Base-by-base conservation (phyloP, 73 alveolate genomes). In the Blepharisma japonicum region DNA sequence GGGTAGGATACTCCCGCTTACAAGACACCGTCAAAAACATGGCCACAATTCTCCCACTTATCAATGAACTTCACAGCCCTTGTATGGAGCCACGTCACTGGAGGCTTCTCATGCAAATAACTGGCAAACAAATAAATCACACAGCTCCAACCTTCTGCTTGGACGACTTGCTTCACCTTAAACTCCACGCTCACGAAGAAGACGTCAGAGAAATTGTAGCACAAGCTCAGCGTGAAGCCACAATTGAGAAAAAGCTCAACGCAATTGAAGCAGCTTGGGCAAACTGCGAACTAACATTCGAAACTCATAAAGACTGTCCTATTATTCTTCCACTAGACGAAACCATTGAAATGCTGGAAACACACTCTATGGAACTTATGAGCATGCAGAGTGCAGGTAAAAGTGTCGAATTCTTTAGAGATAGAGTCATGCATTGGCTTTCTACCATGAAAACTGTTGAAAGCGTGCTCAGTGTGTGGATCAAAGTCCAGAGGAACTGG, bases 11-110 rank as follows among this genome's bases (percentile, higher is more conserved):
- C 83, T 76, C 77, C 53, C 92, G 94, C 77, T 93, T 95, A 42
- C 88, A 83, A 45, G 99, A 93, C 55, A 80, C 91, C 77, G 99
- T 94, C 55, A 95, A 95, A 89, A 95, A 95, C 92, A 95, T 95
- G 99, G 83, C 94, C 79, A 93, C 96, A 25, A 96, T 95, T 47
- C 88, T 95, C 46, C 99, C 99, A 6, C 84, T 95, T 86, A 95
- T 95, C 71, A 87, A 94, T 18, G 96, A 96, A 18, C 94, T 95
- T 68, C 99, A 95, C 86, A 90, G 98, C 77, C 97, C 96, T 87
- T 91, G 94, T 68, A 97, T 97, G 98, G 95, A 97, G 86, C 98
- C 96, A 68, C 85, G 99, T 72, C 99, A 98, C 85, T 98, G 99
- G 99, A 95, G 84, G 74, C 91, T 89, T 76, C 95, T 98, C 42